Base-by-base conservation (phyloP, 768 basidiomycete genomes). In the Antrodiella citrinella region DNA sequence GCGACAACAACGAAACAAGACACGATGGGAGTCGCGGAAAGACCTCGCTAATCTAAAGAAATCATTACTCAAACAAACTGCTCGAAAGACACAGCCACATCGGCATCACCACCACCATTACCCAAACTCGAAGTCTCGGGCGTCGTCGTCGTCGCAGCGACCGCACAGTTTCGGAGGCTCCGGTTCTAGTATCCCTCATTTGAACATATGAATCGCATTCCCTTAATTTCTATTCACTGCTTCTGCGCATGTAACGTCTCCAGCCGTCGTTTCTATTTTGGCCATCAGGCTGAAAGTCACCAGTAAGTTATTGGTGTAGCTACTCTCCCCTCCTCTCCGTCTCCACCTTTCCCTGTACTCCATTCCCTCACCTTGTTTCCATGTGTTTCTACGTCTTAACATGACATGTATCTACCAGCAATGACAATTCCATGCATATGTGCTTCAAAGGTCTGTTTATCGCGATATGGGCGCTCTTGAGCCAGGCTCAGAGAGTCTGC, bases 51-150 rank as follows among this genome's bases (percentile, higher is more conserved):
- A 35, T 15, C 7, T 35, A 15, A 35, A 35, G 15, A 35, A 35
- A 35, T 35, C 30, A 15, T 35, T 35, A 7, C 52, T 62, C 43
- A 62, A 65, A 35, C 65, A 66, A 45, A 55, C 58, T 43, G 51
- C 64, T 20, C 58, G 58, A 3, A 63, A 71, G n/a, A 69, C 74
- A 26, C 65, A 66, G 44, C 71, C 72, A 45, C 75, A 77, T 30
- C 75, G 75, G 48, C 74, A 75, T 53, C 69, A 73, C 43, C 81
- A 80, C 55, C 74, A 77, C 12, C 79, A 80, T 57, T 78, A 81
- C 54, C 82, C 84, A 20, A 86, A 86, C 61, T 66, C 69, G 62
- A 86, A 82, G 68, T 67, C 69, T 47, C 75, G 84, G 39, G 72
- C 77, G 49, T 71, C 74, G 43, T 69, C 71, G 49, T 75, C 81